Evolutionary conservation across 2,329 filamentous ascomycete species (phyloP).

Genomic region (Colletotrichum agaves): DNA sequence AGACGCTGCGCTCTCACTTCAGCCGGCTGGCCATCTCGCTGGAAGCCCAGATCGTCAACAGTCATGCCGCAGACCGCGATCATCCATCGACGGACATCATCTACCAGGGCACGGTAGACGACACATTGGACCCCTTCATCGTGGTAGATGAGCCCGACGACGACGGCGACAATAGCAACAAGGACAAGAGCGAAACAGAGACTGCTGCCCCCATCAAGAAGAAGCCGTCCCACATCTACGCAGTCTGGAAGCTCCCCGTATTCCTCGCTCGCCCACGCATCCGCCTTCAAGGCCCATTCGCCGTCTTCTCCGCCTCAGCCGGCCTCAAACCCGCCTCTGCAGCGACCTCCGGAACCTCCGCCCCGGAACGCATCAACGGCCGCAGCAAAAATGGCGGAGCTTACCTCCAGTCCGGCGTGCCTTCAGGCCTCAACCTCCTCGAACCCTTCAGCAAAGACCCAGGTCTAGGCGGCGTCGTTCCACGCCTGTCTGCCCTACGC

Average conservation of each 20-base stretch:
- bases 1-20: constrained; percentile 67
- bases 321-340: constrained; percentile 65
- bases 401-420: constrained; percentile 75
- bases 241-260: constrained; percentile 70
- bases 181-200: constrained; percentile 37
- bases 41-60: constrained; percentile 73
- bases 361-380: constrained; percentile 28
- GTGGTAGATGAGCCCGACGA: constrained; percentile 55
- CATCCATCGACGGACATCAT: constrained; percentile 67
- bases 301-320: constrained; percentile 72
- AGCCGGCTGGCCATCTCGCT: constrained; percentile 72
- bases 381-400: constrained; percentile 56
- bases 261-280: constrained; percentile 70
- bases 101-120: constrained; percentile 63
- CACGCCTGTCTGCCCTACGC: constrained; percentile 77
- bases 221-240: constrained; percentile 57
- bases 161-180: constrained; percentile 42
- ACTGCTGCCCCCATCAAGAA: constrained; percentile 36
- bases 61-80: constrained; percentile 59
- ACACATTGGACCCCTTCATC: constrained; percentile 62
- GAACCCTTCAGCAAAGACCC: constrained; percentile 77
- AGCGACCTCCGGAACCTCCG: constrained; percentile 44
- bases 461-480: constrained; percentile 68
- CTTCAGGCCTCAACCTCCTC: constrained; percentile 80
- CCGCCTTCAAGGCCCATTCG: constrained; percentile 72